Percentiles rank a stretch among this genome's conserved stretches.
Evolutionary conservation across 208 protist genomes (phyloP).

Genomic region (Wallacemonas rigidus): DNA sequence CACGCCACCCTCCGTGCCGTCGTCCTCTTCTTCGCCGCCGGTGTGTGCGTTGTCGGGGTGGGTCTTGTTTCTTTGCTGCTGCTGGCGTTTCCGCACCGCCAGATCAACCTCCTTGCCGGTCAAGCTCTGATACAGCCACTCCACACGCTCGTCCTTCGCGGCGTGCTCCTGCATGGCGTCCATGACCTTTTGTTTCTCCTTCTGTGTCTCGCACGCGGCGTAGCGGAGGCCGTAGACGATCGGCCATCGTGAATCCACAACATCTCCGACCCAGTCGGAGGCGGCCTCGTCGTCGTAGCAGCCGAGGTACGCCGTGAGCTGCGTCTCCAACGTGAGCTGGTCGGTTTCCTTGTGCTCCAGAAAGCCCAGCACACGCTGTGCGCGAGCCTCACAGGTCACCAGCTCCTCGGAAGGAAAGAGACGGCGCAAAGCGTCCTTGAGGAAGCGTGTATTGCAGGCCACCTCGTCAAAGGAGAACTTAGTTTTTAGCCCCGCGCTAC

Average conservation of each 20-base stretch:
- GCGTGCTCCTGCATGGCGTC: constrained; percentile 75
- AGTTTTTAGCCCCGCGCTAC: constrained; percentile 2
- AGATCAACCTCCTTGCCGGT: constrained; percentile 77
- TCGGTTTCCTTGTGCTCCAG: constrained; percentile 58
- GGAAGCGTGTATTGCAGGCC: constrained; percentile 78
- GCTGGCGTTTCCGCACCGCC: constrained; percentile 24
- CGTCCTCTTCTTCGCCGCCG: constrained; percentile 14
- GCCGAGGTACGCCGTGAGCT: constrained; percentile 84
- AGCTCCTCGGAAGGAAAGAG: constrained; percentile 70
- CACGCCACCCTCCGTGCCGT: background rate
- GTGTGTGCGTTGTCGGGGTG: constrained; percentile 17
- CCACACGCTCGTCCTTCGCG: constrained; percentile 50
- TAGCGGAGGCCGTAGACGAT: constrained; percentile 85
- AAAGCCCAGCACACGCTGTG: constrained; percentile 69
- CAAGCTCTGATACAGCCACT: constrained; percentile 79
- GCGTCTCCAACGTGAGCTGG: constrained; percentile 78
- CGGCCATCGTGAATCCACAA: constrained; percentile 69
- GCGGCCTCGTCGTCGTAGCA: constrained; percentile 83
- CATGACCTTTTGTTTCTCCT: constrained; percentile 75
- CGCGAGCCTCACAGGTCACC: constrained; percentile 60
- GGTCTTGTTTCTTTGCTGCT: constrained; percentile 12
- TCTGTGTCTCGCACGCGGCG: constrained; percentile 55
- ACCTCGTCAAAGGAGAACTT: constrained; percentile 80
- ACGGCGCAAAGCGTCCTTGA: constrained; percentile 78
- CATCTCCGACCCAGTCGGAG: constrained; percentile 79